A percentile compares a stretch with the other conserved stretches of the same genome.
Evolutionary conservation across 2,329 filamentous ascomycete species (phyloP).

Genomic region (Pseudopyricularia javanii): DNA sequence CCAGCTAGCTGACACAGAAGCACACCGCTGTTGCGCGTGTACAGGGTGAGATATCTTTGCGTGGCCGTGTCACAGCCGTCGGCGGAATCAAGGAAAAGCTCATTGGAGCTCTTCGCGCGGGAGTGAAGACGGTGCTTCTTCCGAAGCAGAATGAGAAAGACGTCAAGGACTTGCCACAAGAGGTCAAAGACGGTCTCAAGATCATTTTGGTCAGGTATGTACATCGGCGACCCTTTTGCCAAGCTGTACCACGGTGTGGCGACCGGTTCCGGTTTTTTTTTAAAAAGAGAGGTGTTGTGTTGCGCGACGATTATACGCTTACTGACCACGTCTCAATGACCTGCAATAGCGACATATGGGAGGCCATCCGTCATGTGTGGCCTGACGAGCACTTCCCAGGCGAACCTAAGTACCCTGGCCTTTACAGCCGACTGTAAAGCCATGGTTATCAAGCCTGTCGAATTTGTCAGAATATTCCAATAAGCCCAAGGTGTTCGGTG

Average conservation of each 20-base stretch:
- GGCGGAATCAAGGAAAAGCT: conserved; percentile 98
- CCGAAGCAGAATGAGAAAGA: conserved; percentile 87
- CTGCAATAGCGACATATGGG: conserved; percentile 69
- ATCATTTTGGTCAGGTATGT: conserved; percentile 81
- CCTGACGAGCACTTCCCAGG: conserved; percentile 78
- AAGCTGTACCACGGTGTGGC: conserved; percentile 19
- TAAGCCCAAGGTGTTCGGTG: not conserved
- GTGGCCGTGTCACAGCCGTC: conserved; percentile 84
- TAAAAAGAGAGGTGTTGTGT: conserved; percentile 7
- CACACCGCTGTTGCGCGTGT: conserved; percentile 2
- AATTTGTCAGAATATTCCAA: not conserved
- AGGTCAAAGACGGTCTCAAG: conserved; percentile 76
- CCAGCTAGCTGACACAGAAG: conserved; percentile 12
- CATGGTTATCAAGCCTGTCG: not conserved
- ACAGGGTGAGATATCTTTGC: conserved; percentile 61
- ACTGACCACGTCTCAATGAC: conserved; percentile 10
- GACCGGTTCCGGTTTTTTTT: conserved; percentile 4
- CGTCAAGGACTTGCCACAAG: conserved; percentile 75
- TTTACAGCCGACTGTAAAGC: conserved; percentile 67
- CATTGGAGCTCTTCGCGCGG: conserved; percentile 83
- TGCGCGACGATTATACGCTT: conserved; percentile 3
- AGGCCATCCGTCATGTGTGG: conserved; percentile 85
- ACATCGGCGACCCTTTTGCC: conserved; percentile 25
- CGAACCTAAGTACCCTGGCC: conserved; percentile 48
- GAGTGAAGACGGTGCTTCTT: conserved; percentile 86